These are phyloP conservation scores for Chlorella sp. DNA, from an alignment of 139 green algal genomes.

Conservation along the genomic window DNA sequence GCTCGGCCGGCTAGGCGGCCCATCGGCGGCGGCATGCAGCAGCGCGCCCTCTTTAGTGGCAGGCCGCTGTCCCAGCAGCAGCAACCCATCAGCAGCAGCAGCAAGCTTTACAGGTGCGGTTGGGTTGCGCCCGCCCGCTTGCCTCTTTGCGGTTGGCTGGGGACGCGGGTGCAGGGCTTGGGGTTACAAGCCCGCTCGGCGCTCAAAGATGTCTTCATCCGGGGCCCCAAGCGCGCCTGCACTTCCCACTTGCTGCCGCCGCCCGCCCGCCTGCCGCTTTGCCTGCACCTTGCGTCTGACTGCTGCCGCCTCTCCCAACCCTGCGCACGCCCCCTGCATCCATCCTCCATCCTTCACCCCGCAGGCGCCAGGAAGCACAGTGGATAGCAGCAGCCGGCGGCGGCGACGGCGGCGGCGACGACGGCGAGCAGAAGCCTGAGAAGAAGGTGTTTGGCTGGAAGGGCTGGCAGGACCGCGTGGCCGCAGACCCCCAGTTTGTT, in stretches of 20 bases:
- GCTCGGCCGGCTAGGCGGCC: background rate
- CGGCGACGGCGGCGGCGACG: slow-evolving; percentile 30
- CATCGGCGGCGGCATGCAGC: background rate
- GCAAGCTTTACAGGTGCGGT: background rate
- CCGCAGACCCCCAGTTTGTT: slow-evolving; percentile 88
- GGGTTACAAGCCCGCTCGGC: too few relatives aligned
- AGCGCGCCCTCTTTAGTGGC: background rate
- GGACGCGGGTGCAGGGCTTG: too few relatives aligned
- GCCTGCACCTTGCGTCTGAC: too few relatives aligned
- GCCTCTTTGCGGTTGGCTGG: too few relatives aligned
- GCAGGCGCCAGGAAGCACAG: background rate
- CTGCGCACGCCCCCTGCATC: too few relatives aligned
- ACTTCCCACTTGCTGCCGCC: too few relatives aligned
- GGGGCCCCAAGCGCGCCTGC: too few relatives aligned
- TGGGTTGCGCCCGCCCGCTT: background rate
- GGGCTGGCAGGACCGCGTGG: slow-evolving; percentile 90
- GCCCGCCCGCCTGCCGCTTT: too few relatives aligned
- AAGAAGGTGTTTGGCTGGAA: slow-evolving; percentile 60
- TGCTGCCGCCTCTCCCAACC: too few relatives aligned
- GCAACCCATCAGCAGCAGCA: background rate
- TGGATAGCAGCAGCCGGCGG: slow-evolving; percentile 25
- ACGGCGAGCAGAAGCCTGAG: background rate
- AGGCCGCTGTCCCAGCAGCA: background rate
- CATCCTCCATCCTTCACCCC: too few relatives aligned
- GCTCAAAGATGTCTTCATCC: too few relatives aligned